Evolutionary conservation across 768 basidiomycete genomes (phyloP).

Genomic region (Trametes cingulata): DNA sequence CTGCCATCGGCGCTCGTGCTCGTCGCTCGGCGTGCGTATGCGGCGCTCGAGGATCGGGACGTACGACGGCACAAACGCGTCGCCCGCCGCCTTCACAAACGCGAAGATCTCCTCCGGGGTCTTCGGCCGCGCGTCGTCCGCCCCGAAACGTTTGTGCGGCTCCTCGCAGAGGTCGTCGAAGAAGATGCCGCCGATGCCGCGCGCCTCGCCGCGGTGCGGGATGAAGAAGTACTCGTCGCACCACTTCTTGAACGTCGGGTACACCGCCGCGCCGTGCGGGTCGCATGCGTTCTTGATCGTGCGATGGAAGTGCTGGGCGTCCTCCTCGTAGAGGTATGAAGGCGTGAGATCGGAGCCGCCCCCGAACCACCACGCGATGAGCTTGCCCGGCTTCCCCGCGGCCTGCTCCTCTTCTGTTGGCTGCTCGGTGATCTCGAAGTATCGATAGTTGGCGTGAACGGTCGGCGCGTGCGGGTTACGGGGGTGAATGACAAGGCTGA

Average conservation of each 20-base stretch:
- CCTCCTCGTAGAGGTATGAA: constrained; percentile 86
- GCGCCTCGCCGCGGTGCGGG: constrained; percentile 79
- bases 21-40: constrained; percentile 54
- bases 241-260: constrained; percentile 87
- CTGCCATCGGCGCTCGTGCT: constrained; percentile 86
- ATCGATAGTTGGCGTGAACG: constrained; percentile 94
- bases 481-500: constrained; percentile 93
- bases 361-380: constrained; percentile 98
- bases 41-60: constrained; percentile 77
- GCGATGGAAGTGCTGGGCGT: constrained; percentile 83
- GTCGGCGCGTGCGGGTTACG: constrained; percentile 93
- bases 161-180: constrained; percentile 87
- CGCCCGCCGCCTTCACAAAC: constrained; percentile 69
- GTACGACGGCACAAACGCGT: constrained; percentile 88
- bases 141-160: constrained; percentile 63
- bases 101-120: constrained; percentile 72
- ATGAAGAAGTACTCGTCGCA: constrained; percentile 98
- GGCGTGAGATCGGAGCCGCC: constrained; percentile 96
- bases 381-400: constrained; percentile 41
- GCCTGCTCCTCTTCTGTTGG: constrained; percentile 24
- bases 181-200: constrained; percentile 94
- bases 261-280: constrained; percentile 63
- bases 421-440: constrained; percentile 86
- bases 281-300: constrained; percentile 79
- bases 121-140: constrained; percentile 45